phyloP scores from a whole-genome alignment of 805 yeast species.

The Komagataella mondaviorum region DNA sequence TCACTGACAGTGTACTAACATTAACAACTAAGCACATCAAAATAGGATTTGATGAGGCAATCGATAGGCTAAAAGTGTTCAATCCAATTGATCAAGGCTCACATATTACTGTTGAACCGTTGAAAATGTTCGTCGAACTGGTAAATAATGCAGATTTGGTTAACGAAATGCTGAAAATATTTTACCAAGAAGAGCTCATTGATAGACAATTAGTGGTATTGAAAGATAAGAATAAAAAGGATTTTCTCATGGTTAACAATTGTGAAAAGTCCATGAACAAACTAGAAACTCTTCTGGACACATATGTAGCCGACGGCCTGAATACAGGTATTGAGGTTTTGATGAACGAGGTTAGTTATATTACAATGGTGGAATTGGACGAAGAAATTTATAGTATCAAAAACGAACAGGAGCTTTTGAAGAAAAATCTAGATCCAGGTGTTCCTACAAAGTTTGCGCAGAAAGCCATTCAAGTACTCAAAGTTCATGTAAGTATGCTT shows the following conservation, averaged over 20 bases:
- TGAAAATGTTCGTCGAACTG: conserved; percentile 76
- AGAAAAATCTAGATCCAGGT: not conserved
- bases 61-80: conserved; percentile 54
- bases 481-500: conserved; percentile 56
- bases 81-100: conserved; percentile 34
- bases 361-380: conserved; percentile 9
- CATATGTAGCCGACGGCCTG: conserved; percentile 83
- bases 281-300: conserved; percentile 74
- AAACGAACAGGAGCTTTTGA: conserved; percentile 5
- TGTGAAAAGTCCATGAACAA: conserved; percentile 46
- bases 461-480: conserved; percentile 23
- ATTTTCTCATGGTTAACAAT: conserved; percentile 67
- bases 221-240: conserved; percentile 43
- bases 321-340: conserved; percentile 86
- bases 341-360: conserved; percentile 49
- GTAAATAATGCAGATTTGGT: conserved; percentile 89
- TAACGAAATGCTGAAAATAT: conserved; percentile 83
- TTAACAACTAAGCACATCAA: conserved; percentile 67
- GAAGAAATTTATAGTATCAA: conserved; percentile 41
- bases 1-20: conserved; percentile 47
- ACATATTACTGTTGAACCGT: conserved; percentile 50
- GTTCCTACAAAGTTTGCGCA: conserved; percentile 6
- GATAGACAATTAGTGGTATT: conserved; percentile 32
- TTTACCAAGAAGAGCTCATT: conserved; percentile 75
- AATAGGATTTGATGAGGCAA: conserved; percentile 76